phyloP scores from a whole-genome alignment of 805 yeast genomes.

The Zygoascus biomembranicola region DNA sequence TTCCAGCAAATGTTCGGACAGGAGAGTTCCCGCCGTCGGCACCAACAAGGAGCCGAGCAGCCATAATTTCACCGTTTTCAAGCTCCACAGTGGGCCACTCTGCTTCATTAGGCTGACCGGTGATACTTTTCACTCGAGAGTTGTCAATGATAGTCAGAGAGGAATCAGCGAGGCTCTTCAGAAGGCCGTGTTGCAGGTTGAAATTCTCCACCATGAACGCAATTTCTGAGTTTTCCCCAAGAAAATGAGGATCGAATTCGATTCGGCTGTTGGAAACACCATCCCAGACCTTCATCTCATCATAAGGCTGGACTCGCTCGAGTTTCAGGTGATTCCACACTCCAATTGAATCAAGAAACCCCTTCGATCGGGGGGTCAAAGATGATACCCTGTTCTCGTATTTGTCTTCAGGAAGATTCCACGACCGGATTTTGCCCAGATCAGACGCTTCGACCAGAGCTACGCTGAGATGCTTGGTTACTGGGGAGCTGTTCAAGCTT shows the following conservation, averaged over 20 bases:
- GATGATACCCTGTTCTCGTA: constrained; percentile 79
- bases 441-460: constrained; percentile 68
- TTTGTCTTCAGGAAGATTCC: constrained; percentile 35
- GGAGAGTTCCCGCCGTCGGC: constrained; percentile 97
- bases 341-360: constrained; percentile 59
- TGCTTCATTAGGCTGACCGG: constrained; percentile 6
- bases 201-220: constrained; percentile 87
- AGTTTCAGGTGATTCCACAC: constrained; percentile 63
- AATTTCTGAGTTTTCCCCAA: constrained; percentile 29
- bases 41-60: constrained; percentile 76
- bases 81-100: constrained; percentile 70
- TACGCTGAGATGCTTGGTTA: constrained; percentile 50
- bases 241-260: constrained; percentile 46
- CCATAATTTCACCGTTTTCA: constrained; percentile 52
- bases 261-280: constrained; percentile 65
- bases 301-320: constrained; percentile 72
- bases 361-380: constrained; percentile 72
- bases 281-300: constrained; percentile 79
- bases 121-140: constrained; percentile 54
- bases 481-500: constrained; percentile 59
- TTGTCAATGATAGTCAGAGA: constrained; percentile 18
- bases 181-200: constrained; percentile 71
- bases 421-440: constrained; percentile 43
- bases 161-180: constrained; percentile 43
- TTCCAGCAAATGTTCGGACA: constrained; percentile 71